Conservation (phyloP, 108 stramenopile genomes). For the Thalassiosira profunda region DNA sequence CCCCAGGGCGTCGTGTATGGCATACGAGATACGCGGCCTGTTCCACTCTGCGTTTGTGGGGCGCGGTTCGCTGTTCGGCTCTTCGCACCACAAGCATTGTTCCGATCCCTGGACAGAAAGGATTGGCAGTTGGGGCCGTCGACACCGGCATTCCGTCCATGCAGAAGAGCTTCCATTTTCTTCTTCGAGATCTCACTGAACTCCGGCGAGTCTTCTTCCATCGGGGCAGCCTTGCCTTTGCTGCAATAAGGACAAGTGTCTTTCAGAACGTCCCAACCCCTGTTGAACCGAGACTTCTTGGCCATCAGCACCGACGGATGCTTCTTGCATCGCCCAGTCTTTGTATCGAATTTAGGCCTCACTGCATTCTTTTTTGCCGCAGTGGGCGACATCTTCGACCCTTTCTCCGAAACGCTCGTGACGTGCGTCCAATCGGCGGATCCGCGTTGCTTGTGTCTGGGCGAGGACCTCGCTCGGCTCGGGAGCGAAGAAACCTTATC, state of each 20-base stretch:
- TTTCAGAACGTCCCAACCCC: background rate
- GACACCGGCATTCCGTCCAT: too few relatives aligned
- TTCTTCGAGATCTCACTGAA: background rate
- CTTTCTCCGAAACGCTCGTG: too few relatives aligned
- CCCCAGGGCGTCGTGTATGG: slow-evolving; percentile 56
- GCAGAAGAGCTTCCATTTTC: background rate
- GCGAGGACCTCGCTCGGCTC: too few relatives aligned
- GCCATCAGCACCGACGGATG: slow-evolving; percentile 5
- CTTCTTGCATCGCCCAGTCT: slow-evolving; percentile 11
- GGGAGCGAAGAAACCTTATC: too few relatives aligned
- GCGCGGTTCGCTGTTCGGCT: background rate
- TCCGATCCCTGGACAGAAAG: background rate
- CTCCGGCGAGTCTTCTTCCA: background rate
- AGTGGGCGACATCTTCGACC: too few relatives aligned
- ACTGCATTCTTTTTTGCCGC: too few relatives aligned
- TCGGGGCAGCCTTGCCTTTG: background rate
- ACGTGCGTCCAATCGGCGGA: too few relatives aligned
- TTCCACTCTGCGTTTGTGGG: background rate
- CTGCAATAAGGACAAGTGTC: background rate
- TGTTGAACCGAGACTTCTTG: background rate
- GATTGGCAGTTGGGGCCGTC: too few relatives aligned
- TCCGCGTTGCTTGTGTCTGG: too few relatives aligned
- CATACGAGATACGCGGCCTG: slow-evolving; percentile 14
- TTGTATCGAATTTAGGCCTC: slow-evolving; percentile 8
- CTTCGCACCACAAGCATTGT: background rate